Conservation (phyloP, 768 basidiomycete genomes). For the Coprinopsis cinerea region DNA sequence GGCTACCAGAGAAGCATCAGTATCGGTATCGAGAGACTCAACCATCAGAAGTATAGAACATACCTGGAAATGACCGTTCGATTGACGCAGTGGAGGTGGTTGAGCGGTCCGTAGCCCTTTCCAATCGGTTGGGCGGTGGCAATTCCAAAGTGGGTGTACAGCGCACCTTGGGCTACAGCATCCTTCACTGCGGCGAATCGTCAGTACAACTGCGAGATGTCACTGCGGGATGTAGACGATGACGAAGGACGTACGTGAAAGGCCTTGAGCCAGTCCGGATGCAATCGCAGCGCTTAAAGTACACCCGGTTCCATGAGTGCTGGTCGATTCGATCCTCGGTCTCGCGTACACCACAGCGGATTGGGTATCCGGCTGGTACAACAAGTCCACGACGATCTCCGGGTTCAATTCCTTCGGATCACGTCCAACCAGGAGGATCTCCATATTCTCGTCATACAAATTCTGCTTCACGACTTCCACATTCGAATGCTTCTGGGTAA, state of each 20-base stretch:
- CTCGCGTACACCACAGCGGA: slow-evolving; percentile 47
- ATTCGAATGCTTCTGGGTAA: slow-evolving; percentile 23
- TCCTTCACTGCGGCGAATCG: slow-evolving; percentile 27
- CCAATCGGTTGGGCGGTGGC: slow-evolving; percentile 63
- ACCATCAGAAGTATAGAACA: background rate
- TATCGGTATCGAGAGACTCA: background rate
- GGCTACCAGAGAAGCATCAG: slow-evolving; percentile 29
- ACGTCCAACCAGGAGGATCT: slow-evolving; percentile 42
- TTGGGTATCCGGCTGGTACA: slow-evolving; percentile 34
- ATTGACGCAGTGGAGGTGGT: slow-evolving; percentile 68
- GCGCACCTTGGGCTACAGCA: slow-evolving; percentile 53
- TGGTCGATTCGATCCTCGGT: slow-evolving; percentile 58
- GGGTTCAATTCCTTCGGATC: slow-evolving; percentile 12
- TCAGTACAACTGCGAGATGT: too few species aligned
- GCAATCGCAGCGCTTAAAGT: slow-evolving; percentile 84
- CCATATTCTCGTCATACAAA: slow-evolving; percentile 51
- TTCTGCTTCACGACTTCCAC: slow-evolving; percentile 39
- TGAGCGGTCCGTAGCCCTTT: slow-evolving; percentile 75
- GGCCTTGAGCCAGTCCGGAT: slow-evolving; percentile 52
- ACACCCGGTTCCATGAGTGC: slow-evolving; percentile 91
- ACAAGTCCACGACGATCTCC: slow-evolving; percentile 57
- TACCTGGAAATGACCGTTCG: slow-evolving; percentile 45
- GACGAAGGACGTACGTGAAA: slow-evolving; percentile 27
- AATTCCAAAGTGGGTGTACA: slow-evolving; percentile 75
- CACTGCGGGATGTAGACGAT: background rate